A percentile compares a stretch with the other conserved stretches of the same genome.
phyloP scores from a whole-genome alignment of 352 stramenopile genomes.

The Albugo laibachii region DNA sequence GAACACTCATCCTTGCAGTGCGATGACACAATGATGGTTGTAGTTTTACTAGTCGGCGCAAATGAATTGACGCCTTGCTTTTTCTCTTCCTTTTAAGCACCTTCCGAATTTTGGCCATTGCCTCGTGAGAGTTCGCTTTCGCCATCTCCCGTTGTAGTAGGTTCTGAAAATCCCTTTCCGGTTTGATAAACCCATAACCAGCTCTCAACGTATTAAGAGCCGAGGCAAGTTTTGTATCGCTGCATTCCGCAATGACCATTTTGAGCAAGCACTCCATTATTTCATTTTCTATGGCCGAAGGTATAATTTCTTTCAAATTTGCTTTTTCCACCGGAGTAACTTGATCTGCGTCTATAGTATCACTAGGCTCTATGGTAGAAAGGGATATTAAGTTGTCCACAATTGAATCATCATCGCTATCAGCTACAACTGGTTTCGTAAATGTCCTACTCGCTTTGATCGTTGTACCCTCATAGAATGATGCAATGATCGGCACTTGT shows the following conservation, averaged over 20 bases:
- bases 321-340: too few relatives aligned
- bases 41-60: not conserved
- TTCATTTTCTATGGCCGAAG: constrained; percentile 14
- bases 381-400: too few relatives aligned
- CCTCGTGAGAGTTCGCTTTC: constrained; percentile 23
- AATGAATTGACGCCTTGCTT: not conserved
- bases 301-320: too few relatives aligned
- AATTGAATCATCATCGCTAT: not conserved
- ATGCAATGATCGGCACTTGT: not conserved
- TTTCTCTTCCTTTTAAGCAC: constrained; percentile 14
- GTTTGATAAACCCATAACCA: too few relatives aligned
- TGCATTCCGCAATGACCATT: constrained; percentile 13
- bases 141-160: constrained; percentile 14
- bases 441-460: not conserved
- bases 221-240: constrained; percentile 22
- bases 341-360: too few relatives aligned
- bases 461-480: not conserved
- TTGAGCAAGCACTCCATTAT: constrained; percentile 20
- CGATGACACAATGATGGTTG: constrained; percentile 9
- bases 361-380: too few relatives aligned
- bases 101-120: constrained; percentile 31
- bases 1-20: constrained; percentile 8
- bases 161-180: constrained; percentile 11
- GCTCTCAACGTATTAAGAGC: not conserved
- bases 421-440: not conserved